These are phyloP conservation scores for Moesziomyces sp. DNA, from an alignment of 1,284 basidiomycete genomes.

Conservation along the genomic window DNA sequence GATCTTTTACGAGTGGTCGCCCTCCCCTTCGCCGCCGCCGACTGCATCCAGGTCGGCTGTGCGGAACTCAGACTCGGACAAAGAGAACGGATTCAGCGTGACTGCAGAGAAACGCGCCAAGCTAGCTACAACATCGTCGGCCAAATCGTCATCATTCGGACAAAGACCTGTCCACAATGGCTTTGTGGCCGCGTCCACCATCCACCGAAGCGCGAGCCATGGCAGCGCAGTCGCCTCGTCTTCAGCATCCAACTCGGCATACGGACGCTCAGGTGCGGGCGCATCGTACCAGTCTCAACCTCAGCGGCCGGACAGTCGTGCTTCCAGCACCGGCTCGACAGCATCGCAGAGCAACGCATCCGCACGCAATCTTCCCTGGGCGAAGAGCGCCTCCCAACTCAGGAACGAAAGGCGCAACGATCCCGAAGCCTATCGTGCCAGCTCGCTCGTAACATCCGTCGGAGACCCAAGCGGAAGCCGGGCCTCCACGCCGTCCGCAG, in stretches of 20 bases:
- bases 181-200: slow-evolving; percentile 18
- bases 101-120: slow-evolving; percentile 24
- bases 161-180: background rate
- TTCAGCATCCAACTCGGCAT: background rate
- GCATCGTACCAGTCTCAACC: slow-evolving; percentile 2
- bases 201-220: slow-evolving; percentile 6
- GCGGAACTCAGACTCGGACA: slow-evolving; percentile 25
- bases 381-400: slow-evolving; percentile 44
- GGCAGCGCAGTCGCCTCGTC: slow-evolving; percentile 7
- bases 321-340: background rate
- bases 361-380: slow-evolving; percentile 16
- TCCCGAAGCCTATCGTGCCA: slow-evolving; percentile 26
- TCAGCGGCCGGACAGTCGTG: slow-evolving; percentile 15
- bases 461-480: slow-evolving; percentile 5
- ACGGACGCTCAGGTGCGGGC: background rate
- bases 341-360: slow-evolving; percentile 1
- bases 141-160: background rate
- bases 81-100: slow-evolving; percentile 23
- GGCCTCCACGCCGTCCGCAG: slow-evolving; percentile 9
- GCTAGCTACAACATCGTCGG: background rate
- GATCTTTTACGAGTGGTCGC: slow-evolving; percentile 44
- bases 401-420: slow-evolving; percentile 29
- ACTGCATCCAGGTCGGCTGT: background rate
- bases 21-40: slow-evolving; percentile 37
- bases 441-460: slow-evolving; percentile 19